A percentile compares a stretch with the other conserved stretches of the same genome.
phyloP scores from a whole-genome alignment of 495 filamentous ascomycete species.

The Letharia columbiana region DNA sequence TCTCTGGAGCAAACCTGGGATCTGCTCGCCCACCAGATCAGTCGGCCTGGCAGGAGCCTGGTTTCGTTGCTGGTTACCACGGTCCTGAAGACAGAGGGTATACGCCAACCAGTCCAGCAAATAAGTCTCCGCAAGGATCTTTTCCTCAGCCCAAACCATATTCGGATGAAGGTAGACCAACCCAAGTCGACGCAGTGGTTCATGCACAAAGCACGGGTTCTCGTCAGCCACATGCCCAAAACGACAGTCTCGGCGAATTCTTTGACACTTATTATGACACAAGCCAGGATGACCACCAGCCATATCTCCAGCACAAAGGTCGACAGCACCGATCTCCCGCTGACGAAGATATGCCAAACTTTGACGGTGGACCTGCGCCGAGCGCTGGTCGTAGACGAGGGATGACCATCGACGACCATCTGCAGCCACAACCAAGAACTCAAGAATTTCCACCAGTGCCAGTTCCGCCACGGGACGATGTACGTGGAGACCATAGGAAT shows the following conservation, averaged over 20 bases:
- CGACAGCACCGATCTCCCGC: constrained; percentile 6
- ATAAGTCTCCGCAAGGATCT: not conserved
- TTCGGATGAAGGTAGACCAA: constrained; percentile 9
- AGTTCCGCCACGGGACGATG: constrained; percentile 1
- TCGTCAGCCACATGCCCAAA: constrained; percentile 21
- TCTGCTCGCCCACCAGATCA: constrained; percentile 4
- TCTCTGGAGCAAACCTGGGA: constrained; percentile 15
- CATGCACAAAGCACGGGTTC: constrained; percentile 16
- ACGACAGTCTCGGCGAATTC: constrained; percentile 22
- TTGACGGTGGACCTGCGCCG: constrained; percentile 52
- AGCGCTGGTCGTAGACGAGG: constrained; percentile 27
- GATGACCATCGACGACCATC: constrained; percentile 43
- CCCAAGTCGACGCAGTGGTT: constrained; percentile 19
- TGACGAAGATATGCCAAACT: constrained; percentile 62
- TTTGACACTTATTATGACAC: constrained; percentile 22
- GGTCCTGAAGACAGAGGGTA: constrained; percentile 26
- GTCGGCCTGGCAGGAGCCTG: constrained; percentile 28
- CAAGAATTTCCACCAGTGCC: constrained; percentile 19
- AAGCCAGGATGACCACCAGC: constrained; percentile 11
- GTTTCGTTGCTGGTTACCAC: constrained; percentile 27
- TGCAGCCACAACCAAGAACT: constrained; percentile 27
- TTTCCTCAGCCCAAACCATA: not conserved
- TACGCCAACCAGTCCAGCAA: constrained; percentile 8
- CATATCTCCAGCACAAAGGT: not conserved
- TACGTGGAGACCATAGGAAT: constrained; percentile 3